Percentiles rank a stretch among this genome's conserved stretches.
Conservation (phyloP, 768 basidiomycete genomes). For the Xanthoconium purpureum region DNA sequence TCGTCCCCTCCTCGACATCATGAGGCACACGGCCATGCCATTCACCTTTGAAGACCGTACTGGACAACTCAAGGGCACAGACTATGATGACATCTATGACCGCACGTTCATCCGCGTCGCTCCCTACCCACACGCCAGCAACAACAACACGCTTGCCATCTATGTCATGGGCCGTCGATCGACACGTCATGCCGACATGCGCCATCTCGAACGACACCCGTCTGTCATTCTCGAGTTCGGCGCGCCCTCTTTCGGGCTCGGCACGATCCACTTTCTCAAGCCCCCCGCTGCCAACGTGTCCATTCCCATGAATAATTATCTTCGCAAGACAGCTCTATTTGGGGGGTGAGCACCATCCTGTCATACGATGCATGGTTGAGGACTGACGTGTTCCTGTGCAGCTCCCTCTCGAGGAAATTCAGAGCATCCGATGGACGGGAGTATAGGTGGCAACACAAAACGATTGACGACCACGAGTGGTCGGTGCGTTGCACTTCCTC, state of each 20-base stretch:
- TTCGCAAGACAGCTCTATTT: slow-evolving; percentile 62
- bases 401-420: slow-evolving; percentile 69
- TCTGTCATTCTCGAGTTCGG: slow-evolving; percentile 60
- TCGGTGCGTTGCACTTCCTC: slow-evolving; percentile 48
- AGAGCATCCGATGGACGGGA: slow-evolving; percentile 65
- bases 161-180: slow-evolving; percentile 67
- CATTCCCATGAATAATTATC: slow-evolving; percentile 61
- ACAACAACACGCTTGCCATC: slow-evolving; percentile 45
- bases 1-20: slow-evolving; percentile 19
- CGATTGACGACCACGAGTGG: slow-evolving; percentile 65
- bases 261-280: slow-evolving; percentile 53
- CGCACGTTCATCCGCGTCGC: slow-evolving; percentile 65
- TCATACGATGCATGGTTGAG: neutral
- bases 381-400: slow-evolving; percentile 21
- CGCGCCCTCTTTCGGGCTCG: slow-evolving; percentile 49
- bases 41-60: slow-evolving; percentile 70
- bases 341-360: slow-evolving; percentile 48
- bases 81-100: slow-evolving; percentile 80
- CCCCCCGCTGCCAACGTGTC: slow-evolving; percentile 37
- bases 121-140: slow-evolving; percentile 40
- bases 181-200: slow-evolving; percentile 53
- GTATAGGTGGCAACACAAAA: slow-evolving; percentile 63
- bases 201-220: slow-evolving; percentile 52
- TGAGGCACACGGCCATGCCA: slow-evolving; percentile 38
- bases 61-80: slow-evolving; percentile 48